Conservation (phyloP, 495 filamentous ascomycete genomes). For the Chaetomidium leptoderma region DNA sequence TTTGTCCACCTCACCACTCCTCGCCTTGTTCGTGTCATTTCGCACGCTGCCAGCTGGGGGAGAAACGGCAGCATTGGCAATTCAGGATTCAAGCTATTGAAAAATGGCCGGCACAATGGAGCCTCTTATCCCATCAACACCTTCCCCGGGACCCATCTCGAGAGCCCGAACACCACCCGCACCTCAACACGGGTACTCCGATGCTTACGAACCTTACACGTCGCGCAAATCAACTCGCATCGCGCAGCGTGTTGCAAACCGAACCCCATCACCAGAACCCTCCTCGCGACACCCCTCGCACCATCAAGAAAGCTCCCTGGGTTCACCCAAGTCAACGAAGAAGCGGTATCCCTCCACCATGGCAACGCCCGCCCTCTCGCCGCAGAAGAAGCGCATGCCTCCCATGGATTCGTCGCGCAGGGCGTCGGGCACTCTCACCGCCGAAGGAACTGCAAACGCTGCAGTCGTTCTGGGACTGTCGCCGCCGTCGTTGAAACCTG, state of each 20-base stretch:
- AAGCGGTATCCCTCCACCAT: conserved; percentile 28
- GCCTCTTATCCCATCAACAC: conserved; percentile 16
- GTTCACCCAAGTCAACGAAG: conserved; percentile 30
- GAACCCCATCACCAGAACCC: conserved; percentile 44
- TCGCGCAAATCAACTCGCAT: conserved; percentile 56
- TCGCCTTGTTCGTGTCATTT: neutral
- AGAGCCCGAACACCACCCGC: conserved; percentile 64
- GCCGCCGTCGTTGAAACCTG: neutral
- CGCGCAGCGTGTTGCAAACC: conserved; percentile 35
- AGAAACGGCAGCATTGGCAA: neutral
- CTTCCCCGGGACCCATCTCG: conserved; percentile 61
- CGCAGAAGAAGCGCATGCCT: conserved; percentile 48
- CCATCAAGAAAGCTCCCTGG: conserved; percentile 28
- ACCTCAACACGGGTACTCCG: conserved; percentile 66
- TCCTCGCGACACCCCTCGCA: conserved; percentile 34
- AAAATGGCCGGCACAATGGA: conserved; percentile 19
- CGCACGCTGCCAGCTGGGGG: neutral
- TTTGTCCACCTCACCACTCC: neutral
- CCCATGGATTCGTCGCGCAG: conserved; percentile 34
- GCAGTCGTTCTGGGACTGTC: conserved; percentile 35
- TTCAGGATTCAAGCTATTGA: neutral
- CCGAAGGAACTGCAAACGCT: conserved; percentile 34
- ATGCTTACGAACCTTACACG: conserved; percentile 67
- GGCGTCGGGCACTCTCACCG: conserved; percentile 39
- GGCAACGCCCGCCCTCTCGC: conserved; percentile 44